These are phyloP conservation scores for Dendrobium huoshanense DNA, from an alignment of 106 monocot genomes.

Conservation along the genomic window DNA sequence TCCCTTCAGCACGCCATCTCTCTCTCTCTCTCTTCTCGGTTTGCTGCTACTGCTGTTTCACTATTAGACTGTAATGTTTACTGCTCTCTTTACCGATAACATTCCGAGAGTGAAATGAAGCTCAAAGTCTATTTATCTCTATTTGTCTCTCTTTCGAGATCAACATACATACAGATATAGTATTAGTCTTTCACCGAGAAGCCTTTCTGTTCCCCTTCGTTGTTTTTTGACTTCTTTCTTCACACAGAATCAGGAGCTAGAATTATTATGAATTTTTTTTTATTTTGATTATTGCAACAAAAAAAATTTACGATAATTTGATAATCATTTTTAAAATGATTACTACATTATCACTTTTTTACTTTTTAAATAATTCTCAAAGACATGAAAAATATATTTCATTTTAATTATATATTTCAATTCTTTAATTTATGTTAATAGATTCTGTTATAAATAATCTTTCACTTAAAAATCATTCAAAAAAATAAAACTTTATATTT, in stretches of 20 bases:
- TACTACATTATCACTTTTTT: too few species aligned
- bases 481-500: too few species aligned
- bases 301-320: too few species aligned
- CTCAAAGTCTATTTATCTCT: background rate
- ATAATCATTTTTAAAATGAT: too few species aligned
- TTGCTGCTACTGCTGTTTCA: background rate
- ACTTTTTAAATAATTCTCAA: too few species aligned
- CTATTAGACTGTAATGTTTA: background rate
- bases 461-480: too few species aligned
- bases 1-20: background rate
- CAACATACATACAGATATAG: background rate
- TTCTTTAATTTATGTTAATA: too few species aligned
- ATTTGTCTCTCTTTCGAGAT: background rate
- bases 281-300: background rate
- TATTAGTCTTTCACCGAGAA: background rate
- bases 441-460: too few species aligned
- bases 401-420: too few species aligned
- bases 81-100: slow-evolving; percentile 8
- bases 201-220: background rate
- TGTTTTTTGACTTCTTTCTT: background rate
- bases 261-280: background rate
- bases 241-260: background rate
- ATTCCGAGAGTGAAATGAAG: background rate
- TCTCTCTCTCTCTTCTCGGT: background rate
- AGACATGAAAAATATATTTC: too few species aligned